phyloP scores from a whole-genome alignment of 2,329 filamentous ascomycete genomes.

The Metarhizium brunneum region DNA sequence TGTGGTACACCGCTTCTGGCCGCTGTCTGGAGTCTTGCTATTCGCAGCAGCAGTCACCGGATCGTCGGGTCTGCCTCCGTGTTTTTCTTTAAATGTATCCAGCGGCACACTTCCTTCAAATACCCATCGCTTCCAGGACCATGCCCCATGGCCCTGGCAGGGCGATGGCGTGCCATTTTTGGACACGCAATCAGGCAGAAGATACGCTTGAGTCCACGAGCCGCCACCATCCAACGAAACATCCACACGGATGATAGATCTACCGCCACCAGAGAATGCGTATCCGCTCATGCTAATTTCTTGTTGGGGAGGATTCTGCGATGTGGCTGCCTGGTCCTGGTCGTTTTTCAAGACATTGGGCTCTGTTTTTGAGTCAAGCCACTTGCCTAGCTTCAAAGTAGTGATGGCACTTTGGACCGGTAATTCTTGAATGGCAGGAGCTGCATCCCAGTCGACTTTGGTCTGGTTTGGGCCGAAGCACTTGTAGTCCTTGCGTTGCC shows the following conservation, averaged over 20 bases:
- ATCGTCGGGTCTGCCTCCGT: conserved; percentile 3
- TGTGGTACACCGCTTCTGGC: conserved; percentile 32
- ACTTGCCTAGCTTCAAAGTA: conserved; percentile 31
- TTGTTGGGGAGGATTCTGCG: conserved; percentile 9
- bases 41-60: neutral
- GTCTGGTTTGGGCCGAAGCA: conserved; percentile 56
- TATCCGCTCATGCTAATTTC: conserved; percentile 46
- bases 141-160: conserved; percentile 37
- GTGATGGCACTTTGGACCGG: conserved; percentile 61
- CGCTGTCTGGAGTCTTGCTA: conserved; percentile 11
- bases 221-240: conserved; percentile 53
- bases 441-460: conserved; percentile 51
- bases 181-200: conserved; percentile 39
- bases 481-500: conserved; percentile 61
- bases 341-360: neutral
- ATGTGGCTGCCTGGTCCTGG: neutral
- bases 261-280: conserved; percentile 59
- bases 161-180: conserved; percentile 16
- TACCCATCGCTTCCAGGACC: conserved; percentile 59
- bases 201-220: conserved; percentile 54
- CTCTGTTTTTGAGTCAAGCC: conserved; percentile 10
- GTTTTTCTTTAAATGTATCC: conserved; percentile 13
- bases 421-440: conserved; percentile 58
- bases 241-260: conserved; percentile 58
- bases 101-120: conserved; percentile 39